Percentiles rank a stretch among this genome's conserved stretches.
These are phyloP conservation scores for Entonaema liquescens DNA, from an alignment of 495 filamentous ascomycete species.

Conservation along the genomic window DNA sequence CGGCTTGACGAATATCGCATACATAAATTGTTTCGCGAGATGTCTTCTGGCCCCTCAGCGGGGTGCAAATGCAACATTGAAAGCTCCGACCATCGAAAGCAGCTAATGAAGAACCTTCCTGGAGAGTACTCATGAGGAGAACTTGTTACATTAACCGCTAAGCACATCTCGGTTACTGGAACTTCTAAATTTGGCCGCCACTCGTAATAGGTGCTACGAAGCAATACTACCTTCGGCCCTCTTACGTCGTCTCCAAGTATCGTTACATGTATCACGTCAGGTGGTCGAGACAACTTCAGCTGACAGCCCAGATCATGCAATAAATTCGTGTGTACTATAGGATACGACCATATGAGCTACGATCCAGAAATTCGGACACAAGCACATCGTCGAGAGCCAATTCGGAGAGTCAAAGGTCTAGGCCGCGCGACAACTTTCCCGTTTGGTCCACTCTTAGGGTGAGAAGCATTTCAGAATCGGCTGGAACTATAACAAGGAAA, in stretches of 20 bases:
- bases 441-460: background rate
- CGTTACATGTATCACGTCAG: slow-evolving; percentile 25
- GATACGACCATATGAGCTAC: background rate
- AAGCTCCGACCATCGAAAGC: slow-evolving; percentile 32
- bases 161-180: slow-evolving; percentile 27
- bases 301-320: slow-evolving; percentile 21
- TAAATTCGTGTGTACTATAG: background rate
- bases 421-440: slow-evolving; percentile 9
- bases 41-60: slow-evolving; percentile 37
- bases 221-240: background rate
- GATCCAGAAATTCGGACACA: background rate
- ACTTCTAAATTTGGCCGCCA: slow-evolving; percentile 24
- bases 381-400: slow-evolving; percentile 12
- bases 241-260: slow-evolving; percentile 1
- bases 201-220: background rate
- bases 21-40: slow-evolving; percentile 8
- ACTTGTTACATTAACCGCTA: slow-evolving; percentile 23
- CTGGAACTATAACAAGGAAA: slow-evolving; percentile 26
- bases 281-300: slow-evolving; percentile 21
- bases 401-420: slow-evolving; percentile 19
- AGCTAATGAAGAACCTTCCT: slow-evolving; percentile 17
- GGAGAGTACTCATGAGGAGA: slow-evolving; percentile 15
- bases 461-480: slow-evolving; percentile 10
- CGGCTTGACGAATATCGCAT: slow-evolving; percentile 1
- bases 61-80: slow-evolving; percentile 28